Base-by-base conservation (phyloP, 2,329 filamentous ascomycete genomes). In the Aspergillus transmontanensis region DNA sequence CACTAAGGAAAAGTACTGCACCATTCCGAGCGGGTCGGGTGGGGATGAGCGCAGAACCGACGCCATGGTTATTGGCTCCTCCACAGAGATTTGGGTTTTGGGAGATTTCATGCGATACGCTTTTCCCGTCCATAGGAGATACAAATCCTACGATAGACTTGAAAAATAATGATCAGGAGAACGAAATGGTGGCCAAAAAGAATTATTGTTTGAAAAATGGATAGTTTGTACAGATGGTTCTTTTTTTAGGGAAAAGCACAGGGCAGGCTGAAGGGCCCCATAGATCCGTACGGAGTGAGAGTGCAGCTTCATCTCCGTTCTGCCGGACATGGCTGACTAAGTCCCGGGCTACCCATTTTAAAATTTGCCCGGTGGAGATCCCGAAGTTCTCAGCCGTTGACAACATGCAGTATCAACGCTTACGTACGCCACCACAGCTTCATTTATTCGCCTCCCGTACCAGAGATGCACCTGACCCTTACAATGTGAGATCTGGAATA, bases 341-440 rank as follows among this genome's bases (percentile, higher is more conserved):
- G 51, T 39, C 26, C 51, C 51, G n/a, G 51, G 51, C 51, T 21
- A 36, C 6, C 51, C 32, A 26, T 32, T 46, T 28, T 51, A 58
- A 58, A 51, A 51, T 28, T 48, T 28, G 21, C 45, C 26, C 32
- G 53, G 59, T 51, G 59, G 59, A 34, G 59, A 60, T 60, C 51
- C 51, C 59, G 59, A 57, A 36, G 32, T 32, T 50, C 56, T 48
- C 57, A 48, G 41, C 60, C 60, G 60, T 61, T 61, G 54, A 53
- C 51, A 55, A 55, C 34, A 61, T 58, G 54, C 60, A 54, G 55
- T 48, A 41, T 55, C 57, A 57, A 11, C 46, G 53, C 60, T 58
- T 58, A 62, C 60, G 60, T 48, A 62, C 60, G 39, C 48, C 51
- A 55, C 51, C 51, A 39, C 51, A 6, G 51, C 51, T 39, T 39